These are phyloP conservation scores for Scalesia atractyloides DNA, from an alignment of 129 eudicot genomes.

Conservation along the genomic window DNA sequence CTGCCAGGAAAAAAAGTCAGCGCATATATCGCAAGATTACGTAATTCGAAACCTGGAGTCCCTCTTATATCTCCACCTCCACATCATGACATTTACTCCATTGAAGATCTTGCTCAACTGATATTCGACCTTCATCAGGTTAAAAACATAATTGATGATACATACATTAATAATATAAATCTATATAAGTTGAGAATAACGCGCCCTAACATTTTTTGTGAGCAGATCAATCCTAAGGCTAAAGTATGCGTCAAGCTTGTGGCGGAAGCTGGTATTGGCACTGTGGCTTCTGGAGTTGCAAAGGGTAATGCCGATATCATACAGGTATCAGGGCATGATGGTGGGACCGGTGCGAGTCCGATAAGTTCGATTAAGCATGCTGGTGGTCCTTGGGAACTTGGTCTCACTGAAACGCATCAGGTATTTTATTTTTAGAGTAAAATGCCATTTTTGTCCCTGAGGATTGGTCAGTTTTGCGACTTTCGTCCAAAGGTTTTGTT, in stretches of 20 bases:
- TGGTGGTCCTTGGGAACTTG: constrained; percentile 99
- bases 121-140: constrained; percentile 99
- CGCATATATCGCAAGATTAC: constrained; percentile 93
- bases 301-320: constrained; percentile 99
- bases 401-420: constrained; percentile 97
- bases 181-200: neutral
- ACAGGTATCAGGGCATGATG: constrained; percentile 99
- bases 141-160: constrained; percentile 4
- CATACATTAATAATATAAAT: constrained; percentile 1
- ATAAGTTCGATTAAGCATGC: constrained; percentile 99
- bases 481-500: no score
- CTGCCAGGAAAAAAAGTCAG: constrained; percentile 99
- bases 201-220: constrained; percentile 22
- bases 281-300: constrained; percentile 99
- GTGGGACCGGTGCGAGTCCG: constrained; percentile 99
- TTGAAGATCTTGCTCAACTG: constrained; percentile 98
- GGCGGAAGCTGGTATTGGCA: constrained; percentile 99
- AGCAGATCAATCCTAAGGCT: constrained; percentile 94
- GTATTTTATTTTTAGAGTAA: constrained; percentile 32
- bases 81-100: constrained; percentile 97
- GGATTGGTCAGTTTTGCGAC: no score
- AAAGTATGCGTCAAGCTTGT: constrained; percentile 98
- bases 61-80: constrained; percentile 99
- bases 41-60: constrained; percentile 98
- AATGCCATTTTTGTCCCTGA: no score